Conservation (phyloP, 805 yeast genomes). For the Starmerella bombi region DNA sequence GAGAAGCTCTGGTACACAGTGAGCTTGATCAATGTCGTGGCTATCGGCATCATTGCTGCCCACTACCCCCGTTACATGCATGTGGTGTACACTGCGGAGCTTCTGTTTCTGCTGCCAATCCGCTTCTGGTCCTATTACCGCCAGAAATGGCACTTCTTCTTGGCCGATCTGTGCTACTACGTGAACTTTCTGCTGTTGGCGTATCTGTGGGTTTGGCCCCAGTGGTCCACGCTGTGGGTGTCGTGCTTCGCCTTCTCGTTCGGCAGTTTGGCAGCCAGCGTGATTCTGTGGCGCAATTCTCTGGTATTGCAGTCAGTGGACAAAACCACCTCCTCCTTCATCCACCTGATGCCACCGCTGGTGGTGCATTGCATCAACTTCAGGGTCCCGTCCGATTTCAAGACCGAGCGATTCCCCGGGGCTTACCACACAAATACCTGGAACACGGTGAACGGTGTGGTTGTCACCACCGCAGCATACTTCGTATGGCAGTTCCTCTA, state of each 20-base stretch:
- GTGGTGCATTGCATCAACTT: constrained; percentile 80
- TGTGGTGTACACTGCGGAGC: constrained; percentile 50
- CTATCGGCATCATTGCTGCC: constrained; percentile 66
- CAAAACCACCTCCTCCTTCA: constrained; percentile 80
- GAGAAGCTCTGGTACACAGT: constrained; percentile 75
- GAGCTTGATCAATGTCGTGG: constrained; percentile 53
- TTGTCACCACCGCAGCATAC: constrained; percentile 71
- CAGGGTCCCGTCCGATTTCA: constrained; percentile 44
- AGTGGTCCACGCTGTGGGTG: constrained; percentile 56
- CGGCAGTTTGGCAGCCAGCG: constrained; percentile 88
- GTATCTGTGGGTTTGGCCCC: constrained; percentile 74
- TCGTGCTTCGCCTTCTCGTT: constrained; percentile 75
- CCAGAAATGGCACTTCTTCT: constrained; percentile 64
- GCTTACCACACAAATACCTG: constrained; percentile 56
- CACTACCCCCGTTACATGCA: constrained; percentile 67
- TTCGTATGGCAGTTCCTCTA: constrained; percentile 81
- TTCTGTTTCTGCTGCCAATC: constrained; percentile 62
- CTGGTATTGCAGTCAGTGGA: constrained; percentile 83
- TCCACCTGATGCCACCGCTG: constrained; percentile 82
- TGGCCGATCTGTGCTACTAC: constrained; percentile 89
- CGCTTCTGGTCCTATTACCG: constrained; percentile 73
- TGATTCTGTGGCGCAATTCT: constrained; percentile 90
- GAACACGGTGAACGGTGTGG: constrained; percentile 55
- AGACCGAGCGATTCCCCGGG: constrained; percentile 59
- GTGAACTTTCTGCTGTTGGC: constrained; percentile 58